phyloP scores from a whole-genome alignment of 805 yeast genomes.

The Kuraishia cidri region DNA sequence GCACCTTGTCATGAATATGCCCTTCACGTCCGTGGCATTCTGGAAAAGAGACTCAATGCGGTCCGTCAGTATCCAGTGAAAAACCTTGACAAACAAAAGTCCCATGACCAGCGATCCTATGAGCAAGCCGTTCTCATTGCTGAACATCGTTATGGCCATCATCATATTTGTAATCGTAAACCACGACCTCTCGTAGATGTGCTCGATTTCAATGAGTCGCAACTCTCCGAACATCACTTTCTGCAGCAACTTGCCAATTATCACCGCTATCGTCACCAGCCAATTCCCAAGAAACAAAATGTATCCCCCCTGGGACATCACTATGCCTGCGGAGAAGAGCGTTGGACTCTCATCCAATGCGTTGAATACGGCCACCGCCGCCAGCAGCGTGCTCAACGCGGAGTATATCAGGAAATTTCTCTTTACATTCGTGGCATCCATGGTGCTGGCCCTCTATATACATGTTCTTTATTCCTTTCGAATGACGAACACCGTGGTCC shows the following conservation, averaged over 20 bases:
- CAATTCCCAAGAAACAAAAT: conserved; percentile 33
- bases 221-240: conserved; percentile 62
- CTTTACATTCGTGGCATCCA: background rate
- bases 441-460: background rate
- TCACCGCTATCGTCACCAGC: conserved; percentile 22
- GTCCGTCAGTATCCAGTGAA: conserved; percentile 65
- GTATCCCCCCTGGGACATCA: conserved; percentile 40
- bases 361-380: conserved; percentile 23
- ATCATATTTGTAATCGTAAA: conserved; percentile 55
- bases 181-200: conserved; percentile 58
- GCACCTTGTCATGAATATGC: conserved; percentile 27
- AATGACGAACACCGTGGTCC: too few relatives aligned
- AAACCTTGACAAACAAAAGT: conserved; percentile 49
- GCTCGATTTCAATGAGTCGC: conserved; percentile 69
- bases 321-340: conserved; percentile 37
- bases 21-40: conserved; percentile 21
- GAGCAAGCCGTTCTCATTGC: conserved; percentile 34
- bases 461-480: too few relatives aligned
- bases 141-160: conserved; percentile 44
- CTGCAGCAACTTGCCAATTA: conserved; percentile 40
- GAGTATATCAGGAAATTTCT: conserved; percentile 9
- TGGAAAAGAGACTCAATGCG: conserved; percentile 40
- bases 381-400: conserved; percentile 22
- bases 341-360: conserved; percentile 35
- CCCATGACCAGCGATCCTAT: conserved; percentile 23